Percentiles rank a stretch among this genome's conserved stretches.
Evolutionary conservation across 2,329 filamentous ascomycete species (phyloP).

Genomic region (Pseudocercospora ulei): DNA sequence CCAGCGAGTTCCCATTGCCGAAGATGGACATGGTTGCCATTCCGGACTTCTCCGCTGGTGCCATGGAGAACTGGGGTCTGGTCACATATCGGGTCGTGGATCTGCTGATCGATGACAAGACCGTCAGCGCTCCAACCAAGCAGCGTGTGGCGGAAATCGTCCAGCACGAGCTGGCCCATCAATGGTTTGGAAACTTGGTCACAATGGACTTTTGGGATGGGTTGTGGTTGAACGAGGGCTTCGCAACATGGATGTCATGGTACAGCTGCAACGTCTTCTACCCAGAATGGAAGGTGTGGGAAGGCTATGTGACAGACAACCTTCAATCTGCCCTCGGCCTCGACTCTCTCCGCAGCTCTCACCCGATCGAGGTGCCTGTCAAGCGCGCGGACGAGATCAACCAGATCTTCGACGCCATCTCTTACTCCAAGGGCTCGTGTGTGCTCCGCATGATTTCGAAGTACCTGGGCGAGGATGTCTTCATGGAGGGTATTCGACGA

Average conservation of each 20-base stretch:
- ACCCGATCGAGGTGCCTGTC: conserved; percentile 92
- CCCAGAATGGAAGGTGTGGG: conserved; percentile 97
- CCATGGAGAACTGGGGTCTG: conserved; percentile 98
- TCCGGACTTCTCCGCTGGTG: conserved; percentile 87
- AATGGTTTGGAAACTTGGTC: conserved; percentile 91
- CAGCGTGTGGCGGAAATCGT: conserved; percentile 91
- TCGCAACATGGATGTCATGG: conserved; percentile 88
- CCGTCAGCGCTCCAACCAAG: conserved; percentile 76
- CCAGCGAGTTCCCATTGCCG: conserved; percentile 72
- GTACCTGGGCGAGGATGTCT: conserved; percentile 82
- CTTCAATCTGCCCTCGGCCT: conserved; percentile 77
- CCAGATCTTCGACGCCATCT: conserved; percentile 96
- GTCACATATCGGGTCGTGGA: conserved; percentile 92
- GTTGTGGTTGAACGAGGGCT: conserved; percentile 83
- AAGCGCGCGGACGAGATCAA: conserved; percentile 94
- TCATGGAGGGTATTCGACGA: conserved; percentile 79
- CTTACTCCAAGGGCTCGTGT: conserved; percentile 92
- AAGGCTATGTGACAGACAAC: conserved; percentile 87
- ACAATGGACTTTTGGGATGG: conserved; percentile 75
- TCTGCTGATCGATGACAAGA: conserved; percentile 82
- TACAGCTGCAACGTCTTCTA: conserved; percentile 92
- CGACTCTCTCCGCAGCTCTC: conserved; percentile 85
- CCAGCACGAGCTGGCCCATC: conserved; percentile 90
- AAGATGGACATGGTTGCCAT: conserved; percentile 98
- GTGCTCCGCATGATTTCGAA: conserved; percentile 96